phyloP scores from a whole-genome alignment of 2,329 filamentous ascomycete species.

The Hypomyces perniciosus region DNA sequence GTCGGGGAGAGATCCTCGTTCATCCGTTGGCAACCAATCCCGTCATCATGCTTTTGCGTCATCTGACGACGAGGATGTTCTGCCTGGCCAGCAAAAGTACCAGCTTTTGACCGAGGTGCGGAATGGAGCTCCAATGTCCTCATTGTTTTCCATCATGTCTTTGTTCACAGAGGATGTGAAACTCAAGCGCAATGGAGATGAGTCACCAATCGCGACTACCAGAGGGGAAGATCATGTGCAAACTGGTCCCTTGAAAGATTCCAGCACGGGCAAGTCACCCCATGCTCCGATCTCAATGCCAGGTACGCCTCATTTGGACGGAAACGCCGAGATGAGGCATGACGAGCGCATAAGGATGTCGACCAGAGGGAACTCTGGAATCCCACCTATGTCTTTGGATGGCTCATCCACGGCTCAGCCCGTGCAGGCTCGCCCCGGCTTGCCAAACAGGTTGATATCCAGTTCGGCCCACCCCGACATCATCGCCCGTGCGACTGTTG shows the following conservation, averaged over 20 bases:
- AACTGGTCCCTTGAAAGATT: slow-evolving; percentile 21
- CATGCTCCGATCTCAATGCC: slow-evolving; percentile 27
- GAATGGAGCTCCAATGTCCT: slow-evolving; percentile 97
- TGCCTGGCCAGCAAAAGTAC: slow-evolving; percentile 72
- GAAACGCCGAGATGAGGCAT: slow-evolving; percentile 16
- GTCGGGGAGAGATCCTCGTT: slow-evolving; percentile 56
- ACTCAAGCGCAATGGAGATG: slow-evolving; percentile 65
- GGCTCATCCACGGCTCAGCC: slow-evolving; percentile 26
- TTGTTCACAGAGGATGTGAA: slow-evolving; percentile 94
- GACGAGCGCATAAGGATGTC: slow-evolving; percentile 12
- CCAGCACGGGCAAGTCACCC: slow-evolving; percentile 6
- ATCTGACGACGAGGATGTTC: slow-evolving; percentile 62
- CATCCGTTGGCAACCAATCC: slow-evolving; percentile 19
- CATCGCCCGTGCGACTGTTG: slow-evolving; percentile 88
- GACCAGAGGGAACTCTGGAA: slow-evolving; percentile 36
- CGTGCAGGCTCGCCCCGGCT: slow-evolving; percentile 29
- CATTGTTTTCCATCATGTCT: slow-evolving; percentile 92
- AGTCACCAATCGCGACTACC: slow-evolving; percentile 19
- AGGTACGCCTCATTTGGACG: slow-evolving; percentile 34
- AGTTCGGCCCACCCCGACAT: slow-evolving; percentile 94
- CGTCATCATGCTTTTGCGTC: slow-evolving; percentile 27
- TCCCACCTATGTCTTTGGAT: slow-evolving; percentile 73
- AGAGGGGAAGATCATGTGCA: slow-evolving; percentile 25
- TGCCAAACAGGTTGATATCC: slow-evolving; percentile 42
- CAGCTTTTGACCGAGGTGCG: slow-evolving; percentile 95